Base-by-base conservation (phyloP, 2,329 filamentous ascomycete genomes). In the Penicillium sp. region DNA sequence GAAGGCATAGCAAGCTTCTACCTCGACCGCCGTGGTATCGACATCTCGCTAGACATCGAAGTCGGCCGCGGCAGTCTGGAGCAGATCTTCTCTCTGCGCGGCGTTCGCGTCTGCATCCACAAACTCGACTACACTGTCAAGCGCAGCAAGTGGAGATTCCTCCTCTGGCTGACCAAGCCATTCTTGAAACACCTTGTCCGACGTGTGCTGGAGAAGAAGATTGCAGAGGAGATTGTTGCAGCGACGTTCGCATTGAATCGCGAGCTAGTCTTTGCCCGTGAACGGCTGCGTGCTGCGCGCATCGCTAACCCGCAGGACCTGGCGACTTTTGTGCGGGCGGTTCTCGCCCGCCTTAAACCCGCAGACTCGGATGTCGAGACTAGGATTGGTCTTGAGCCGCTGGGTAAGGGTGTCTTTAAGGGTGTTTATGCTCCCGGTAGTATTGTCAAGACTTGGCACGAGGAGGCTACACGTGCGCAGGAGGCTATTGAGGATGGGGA, bases 401-500 rank as follows among this genome's bases (percentile, higher is more conserved):
- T 82, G 0, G 78, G 81, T 17, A 78, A 80, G 62, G 84, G 85
- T 31, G 81, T 93, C 0, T 97, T 97, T 79, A 86, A 86, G 65
- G 90, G 89, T 4, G 84, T 91, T 2, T 97, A 96, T 76, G 88
- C 93, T 0, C 93, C 93, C 0, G 93, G 91, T 0, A 96, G 92
- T 73, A 79, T 97, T 27, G 89, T 94, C 51, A 92, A 90, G 76
- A 75, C 96, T n/a, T 96, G 91, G 91, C 85, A 93, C 64, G 88
- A 92, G 63, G 89, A 96, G 75, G 91, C 86, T 0, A 76, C 80
- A 23, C 80, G 82, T 60, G 91, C 90, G 0, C 82, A 81, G 21
- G 89, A 95, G 73, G 82, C 86, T 41, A 85, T 96, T 38, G 86
- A 93, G 63, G 89, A 93, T 63, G 72, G 72, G 6, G 87, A 86